Evolutionary conservation across 1,139 yeast species (phyloP).

Genomic region (Saccharomyces hybrid): DNA sequence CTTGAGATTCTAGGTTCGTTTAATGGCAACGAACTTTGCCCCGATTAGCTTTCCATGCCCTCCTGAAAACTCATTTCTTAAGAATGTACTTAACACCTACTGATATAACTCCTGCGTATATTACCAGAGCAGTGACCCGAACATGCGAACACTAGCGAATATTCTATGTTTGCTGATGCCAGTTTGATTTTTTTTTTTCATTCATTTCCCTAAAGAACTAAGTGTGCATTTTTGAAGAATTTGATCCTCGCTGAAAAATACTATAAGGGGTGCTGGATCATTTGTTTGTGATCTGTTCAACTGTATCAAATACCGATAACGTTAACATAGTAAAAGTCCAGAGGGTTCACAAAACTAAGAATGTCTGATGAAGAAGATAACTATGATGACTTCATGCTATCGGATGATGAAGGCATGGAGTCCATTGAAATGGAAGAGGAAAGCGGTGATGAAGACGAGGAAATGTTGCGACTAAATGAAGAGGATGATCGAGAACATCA

Average conservation of each 20-base stretch:
- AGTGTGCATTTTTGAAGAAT: not conserved
- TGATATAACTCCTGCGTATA: not conserved
- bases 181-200: not conserved
- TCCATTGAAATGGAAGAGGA: slow-evolving; percentile 24
- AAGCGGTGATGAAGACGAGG: slow-evolving; percentile 16
- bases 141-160: not conserved
- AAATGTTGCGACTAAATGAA: not conserved
- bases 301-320: not conserved
- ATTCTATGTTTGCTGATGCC: not conserved
- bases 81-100: not conserved
- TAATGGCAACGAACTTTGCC: not conserved
- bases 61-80: not conserved
- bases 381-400: slow-evolving; percentile 35
- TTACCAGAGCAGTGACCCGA: not conserved
- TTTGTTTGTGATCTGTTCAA: not conserved
- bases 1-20: not conserved
- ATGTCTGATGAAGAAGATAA: slow-evolving; percentile 8
- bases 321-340: not conserved
- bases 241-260: not conserved
- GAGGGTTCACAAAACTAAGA: not conserved
- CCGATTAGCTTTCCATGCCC: not conserved
- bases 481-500: slow-evolving; percentile 7
- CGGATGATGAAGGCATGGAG: slow-evolving; percentile 32
- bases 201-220: not conserved
- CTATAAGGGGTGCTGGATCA: not conserved